Base-by-base conservation (phyloP, 257 asterid species). In the Capsicum pubescens region DNA sequence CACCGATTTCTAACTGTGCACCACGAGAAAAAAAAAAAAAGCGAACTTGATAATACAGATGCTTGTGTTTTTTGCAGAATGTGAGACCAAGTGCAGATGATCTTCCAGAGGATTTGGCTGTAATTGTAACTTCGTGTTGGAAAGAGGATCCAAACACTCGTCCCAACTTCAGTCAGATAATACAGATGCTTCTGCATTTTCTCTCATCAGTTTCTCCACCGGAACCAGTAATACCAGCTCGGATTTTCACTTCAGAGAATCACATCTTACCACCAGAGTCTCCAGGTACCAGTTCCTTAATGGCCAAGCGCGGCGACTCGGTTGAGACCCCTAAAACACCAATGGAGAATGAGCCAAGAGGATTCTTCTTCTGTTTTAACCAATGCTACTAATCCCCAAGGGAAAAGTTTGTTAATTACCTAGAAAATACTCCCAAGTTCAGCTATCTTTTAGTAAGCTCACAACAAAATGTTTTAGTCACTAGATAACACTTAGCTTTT, bases 121-220 rank as follows among this genome's bases (percentile, higher is more conserved):
- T 66, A 63, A 92, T 95, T 36, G 98, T 97, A 74, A 95, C 99
- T 21, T 91, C 95, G 39, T 96, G 99, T 85, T 96, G 99, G 99
- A 92, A 87, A 67, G 98, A 94, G 87, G 98, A 94, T 83, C 97
- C 99, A 13, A 88, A 91, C 11, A 66, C 88, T 15, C 91, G 99
- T 55, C 99, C 99, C 84, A 93, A 94, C 92, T 94, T 96, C 94
- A 92, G 82, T 54, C 97, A 90, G 87, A 96, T 96, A 85, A 94
- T 93, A 87, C 98, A 94, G 42, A 96, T 94, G 99, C 99, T 96
- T 84, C 91, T 97, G 82, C 93, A 89, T 9, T 93, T 87, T 67
- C 95, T 97, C 6, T 93, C 98, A 0, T 64, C 92, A 54, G 86
- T 93, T 68, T 92, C 97, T 9, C 98, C 97, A 4, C 93, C 92